phyloP scores from a whole-genome alignment of 169 alveolate genomes.

The Plasmodium gallinaceum region DNA sequence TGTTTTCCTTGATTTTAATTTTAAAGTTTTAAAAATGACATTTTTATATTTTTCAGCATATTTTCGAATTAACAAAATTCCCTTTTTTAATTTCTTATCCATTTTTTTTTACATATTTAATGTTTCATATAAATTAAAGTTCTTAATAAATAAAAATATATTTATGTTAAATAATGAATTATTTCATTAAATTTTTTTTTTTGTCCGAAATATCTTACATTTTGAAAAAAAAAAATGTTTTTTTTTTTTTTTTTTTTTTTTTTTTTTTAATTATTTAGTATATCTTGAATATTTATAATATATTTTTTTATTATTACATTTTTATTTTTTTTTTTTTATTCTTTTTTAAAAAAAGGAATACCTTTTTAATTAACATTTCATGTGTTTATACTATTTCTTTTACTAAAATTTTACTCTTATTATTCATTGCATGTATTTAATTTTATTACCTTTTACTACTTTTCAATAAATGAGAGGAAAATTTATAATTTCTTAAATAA shows the following conservation, averaged over 20 bases:
- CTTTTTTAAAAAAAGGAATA: too few species aligned
- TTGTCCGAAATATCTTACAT: neutral
- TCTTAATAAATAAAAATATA: too few species aligned
- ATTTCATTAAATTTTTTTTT: neutral
- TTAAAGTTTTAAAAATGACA: constrained; percentile 10
- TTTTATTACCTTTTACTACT: neutral
- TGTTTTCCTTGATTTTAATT: constrained; percentile 31
- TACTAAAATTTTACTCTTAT: neutral
- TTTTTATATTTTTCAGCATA: constrained; percentile 50
- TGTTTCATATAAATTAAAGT: too few species aligned
- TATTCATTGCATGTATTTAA: neutral
- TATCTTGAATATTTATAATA: too few species aligned
- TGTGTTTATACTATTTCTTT: neutral
- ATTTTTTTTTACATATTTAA: constrained; percentile 2
- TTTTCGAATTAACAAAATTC: constrained; percentile 40
- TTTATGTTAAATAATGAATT: neutral
- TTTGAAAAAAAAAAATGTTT: neutral
- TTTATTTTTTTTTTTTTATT: too few species aligned
- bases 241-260: too few species aligned
- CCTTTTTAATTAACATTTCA: too few species aligned
- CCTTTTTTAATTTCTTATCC: constrained; percentile 46
- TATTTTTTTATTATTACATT: too few species aligned
- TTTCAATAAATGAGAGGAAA: too few species aligned
- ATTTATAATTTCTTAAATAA: neutral
- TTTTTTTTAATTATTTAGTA: too few species aligned